Evolutionary conservation across 192 early-diverging fungal genomes (phyloP).

Genomic region (Podila epicladia): DNA sequence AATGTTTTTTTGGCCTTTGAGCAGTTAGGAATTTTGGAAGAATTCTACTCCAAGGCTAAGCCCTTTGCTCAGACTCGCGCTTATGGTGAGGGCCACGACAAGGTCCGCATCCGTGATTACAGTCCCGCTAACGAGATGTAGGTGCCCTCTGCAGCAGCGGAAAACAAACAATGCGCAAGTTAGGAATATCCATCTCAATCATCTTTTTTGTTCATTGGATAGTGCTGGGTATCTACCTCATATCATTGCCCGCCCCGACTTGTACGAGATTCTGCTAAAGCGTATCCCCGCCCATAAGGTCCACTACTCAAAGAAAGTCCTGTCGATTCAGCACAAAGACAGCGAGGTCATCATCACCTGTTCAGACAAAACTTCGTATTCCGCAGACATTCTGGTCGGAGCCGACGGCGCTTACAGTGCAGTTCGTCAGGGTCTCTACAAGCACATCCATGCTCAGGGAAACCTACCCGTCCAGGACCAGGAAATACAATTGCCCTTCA

Average conservation of each 20-base stretch:
- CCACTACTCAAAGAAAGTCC: conserved; percentile 27
- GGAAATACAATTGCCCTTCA: neutral
- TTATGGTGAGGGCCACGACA: neutral
- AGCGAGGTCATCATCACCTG: conserved; percentile 20
- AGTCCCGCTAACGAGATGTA: conserved; percentile 14
- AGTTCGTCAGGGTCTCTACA: conserved; percentile 29
- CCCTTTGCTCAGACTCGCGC: conserved; percentile 13
- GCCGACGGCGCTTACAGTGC: conserved; percentile 45
- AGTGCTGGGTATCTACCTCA: conserved; percentile 26
- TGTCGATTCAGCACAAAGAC: conserved; percentile 12
- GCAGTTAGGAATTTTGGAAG: conserved; percentile 10
- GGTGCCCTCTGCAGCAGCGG: neutral
- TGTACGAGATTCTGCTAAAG: conserved; percentile 6
- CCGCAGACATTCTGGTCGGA: conserved; percentile 47
- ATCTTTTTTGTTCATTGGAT: neutral
- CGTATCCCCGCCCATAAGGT: conserved; percentile 23
- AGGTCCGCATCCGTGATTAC: conserved; percentile 6
- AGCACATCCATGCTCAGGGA: neutral
- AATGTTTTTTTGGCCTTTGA: conserved; percentile 10
- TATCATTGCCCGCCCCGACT: conserved; percentile 20
- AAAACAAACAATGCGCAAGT: too few relatives aligned
- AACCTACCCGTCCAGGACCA: neutral
- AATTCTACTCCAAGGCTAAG: conserved; percentile 5
- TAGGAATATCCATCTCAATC: too few relatives aligned
- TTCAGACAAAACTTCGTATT: conserved; percentile 23